Evolutionary conservation across 257 asterid species (phyloP), one percentile per base, ranked within the genome.

Genomic region (Petrea volubilis): DNA sequence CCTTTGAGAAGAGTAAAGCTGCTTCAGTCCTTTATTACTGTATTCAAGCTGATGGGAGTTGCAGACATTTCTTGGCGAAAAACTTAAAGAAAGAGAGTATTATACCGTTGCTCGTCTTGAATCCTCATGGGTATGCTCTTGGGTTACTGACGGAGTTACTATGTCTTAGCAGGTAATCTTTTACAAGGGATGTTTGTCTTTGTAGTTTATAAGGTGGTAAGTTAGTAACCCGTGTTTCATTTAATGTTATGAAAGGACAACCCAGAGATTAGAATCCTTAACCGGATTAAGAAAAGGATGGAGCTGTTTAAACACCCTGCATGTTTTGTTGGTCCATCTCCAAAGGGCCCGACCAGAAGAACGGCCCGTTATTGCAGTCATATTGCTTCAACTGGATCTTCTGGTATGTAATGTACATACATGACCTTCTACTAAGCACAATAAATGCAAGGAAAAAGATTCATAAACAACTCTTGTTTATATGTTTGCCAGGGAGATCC

Each of bases 321-420:
- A 85, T 40, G 73, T 84, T 36, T 74, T 92, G 77, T 58, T 90
- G 60, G 61, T 82, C 46, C 75, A 72, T 64, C 96, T 92, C 75
- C 91, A 86, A 40, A 78, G 74, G 76, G 91, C 89, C 13, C 77
- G 68, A 31, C 85, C 75, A 15, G 88, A 88, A 68, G 94, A 92
- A 27, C 81, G 87, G 51, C 91, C 92, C 3, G 0, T 86, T 55
- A 64, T 85, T 50, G 89, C 98, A 7, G 94, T 78, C 51, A 36
- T 90, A 55, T 58, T 92, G 81, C 83, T 92, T 52, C 89, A 80
- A 78, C 84, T 92, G 64, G 97, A 92, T 77, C 91, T 92, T 43
- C 63, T 85, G 96, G 98, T 90, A 76, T 65, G 86, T 24, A 28
- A 33, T 33, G 38, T 41, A 24, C 21, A 58, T 34, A 7, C 49